Percentiles rank a stretch among this genome's conserved stretches.
phyloP scores from a whole-genome alignment of 2,329 filamentous ascomycete genomes.

The Raffaelea arxii region DNA sequence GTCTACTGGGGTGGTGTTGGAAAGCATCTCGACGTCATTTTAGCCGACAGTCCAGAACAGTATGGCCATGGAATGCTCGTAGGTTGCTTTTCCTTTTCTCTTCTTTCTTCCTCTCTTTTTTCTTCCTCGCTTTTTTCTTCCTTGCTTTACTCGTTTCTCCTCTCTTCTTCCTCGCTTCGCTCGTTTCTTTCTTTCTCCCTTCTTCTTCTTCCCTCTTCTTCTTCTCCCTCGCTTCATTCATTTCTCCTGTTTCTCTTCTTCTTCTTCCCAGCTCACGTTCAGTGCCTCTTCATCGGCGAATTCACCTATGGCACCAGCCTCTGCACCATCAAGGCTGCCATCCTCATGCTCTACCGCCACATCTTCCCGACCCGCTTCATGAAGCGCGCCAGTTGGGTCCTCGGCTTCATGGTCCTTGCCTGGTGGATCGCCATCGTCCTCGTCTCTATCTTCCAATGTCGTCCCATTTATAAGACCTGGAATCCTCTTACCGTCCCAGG shows the following conservation, averaged over 20 bases:
- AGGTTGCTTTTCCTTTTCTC: background rate
- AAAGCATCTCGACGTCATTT: too few species aligned
- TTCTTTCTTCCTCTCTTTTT: background rate
- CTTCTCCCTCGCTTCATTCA: background rate
- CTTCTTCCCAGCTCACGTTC: background rate
- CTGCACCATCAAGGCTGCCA: too few species aligned
- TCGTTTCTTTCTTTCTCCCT: background rate
- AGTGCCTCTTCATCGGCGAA: background rate
- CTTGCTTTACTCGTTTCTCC: background rate
- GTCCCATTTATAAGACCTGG: too few species aligned
- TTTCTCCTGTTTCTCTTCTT: background rate
- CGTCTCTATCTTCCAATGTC: too few species aligned
- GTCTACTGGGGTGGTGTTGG: background rate
- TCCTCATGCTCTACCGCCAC: too few species aligned
- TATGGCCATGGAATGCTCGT: background rate
- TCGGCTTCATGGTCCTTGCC: too few species aligned
- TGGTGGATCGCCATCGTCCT: too few species aligned
- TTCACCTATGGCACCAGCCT: too few species aligned
- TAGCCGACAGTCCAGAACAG: background rate
- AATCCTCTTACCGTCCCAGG: too few species aligned
- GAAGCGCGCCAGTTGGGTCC: too few species aligned
- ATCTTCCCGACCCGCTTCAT: too few species aligned
- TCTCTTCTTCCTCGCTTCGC: background rate
- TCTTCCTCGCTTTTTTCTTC: background rate
- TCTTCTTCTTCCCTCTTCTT: background rate